Evolutionary conservation across 106 monocot genomes (phyloP), one percentile per base, ranked within the genome.

Genomic region (Cymbidium sinense): DNA sequence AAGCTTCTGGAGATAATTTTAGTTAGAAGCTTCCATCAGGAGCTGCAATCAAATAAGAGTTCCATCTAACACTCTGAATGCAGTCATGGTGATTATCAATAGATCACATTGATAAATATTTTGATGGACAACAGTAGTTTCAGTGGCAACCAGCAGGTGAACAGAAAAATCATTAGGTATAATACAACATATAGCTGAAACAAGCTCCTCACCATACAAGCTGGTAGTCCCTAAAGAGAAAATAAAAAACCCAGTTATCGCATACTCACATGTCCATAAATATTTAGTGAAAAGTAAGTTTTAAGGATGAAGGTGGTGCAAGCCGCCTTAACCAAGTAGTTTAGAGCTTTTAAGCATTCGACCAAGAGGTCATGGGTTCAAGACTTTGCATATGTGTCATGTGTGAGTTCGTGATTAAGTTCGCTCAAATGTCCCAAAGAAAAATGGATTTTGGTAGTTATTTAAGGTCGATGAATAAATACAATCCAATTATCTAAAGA

Each of bases 81-180:
- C 58, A 58, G 58, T 11, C 58, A 25, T 58, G 58, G 58, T 58
- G 23, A n/a, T 58, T 58, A 58, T 58, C 67, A 28, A 30, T 30
- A 31, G 69, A 69, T 69, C 69, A 34, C 69, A 8, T 71, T 31
- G 9, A n/a, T 71, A n/a, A 36, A 71, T 71, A 36, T 71, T 36
- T 71, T 17, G 71, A 71, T 67, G 21, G 28, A 71, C 43, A 43
- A 74, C 10, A 74, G 43, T 18, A 44, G 74, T 27, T n/a, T 74
- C 74, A 41, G 74, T 74, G 74, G 44, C 13, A 44, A 44, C 41
- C 71, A 35, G 36, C 34, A 37, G 71, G 37, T 5, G 9, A 41
- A 43, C 23, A 25, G 10, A 74, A 74, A 27, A 74, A 74, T 74
- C 21, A 74, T 74, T 43, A 74, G 74, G 43, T 74, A 74, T 44